Conservation (phyloP, 169 alveolate genomes). For the Plasmodium chabaudi region DNA sequence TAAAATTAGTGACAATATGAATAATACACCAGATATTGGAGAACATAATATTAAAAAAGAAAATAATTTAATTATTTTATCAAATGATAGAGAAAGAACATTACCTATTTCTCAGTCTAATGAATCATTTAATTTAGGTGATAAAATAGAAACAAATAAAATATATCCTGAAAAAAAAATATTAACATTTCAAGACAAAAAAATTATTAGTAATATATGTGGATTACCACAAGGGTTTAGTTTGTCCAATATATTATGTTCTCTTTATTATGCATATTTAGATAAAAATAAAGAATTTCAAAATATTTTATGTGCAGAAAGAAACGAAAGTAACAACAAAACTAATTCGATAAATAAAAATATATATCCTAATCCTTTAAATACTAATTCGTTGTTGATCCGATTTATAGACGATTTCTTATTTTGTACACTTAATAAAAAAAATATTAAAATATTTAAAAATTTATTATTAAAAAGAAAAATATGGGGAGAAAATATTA, state of each 20-base stretch:
- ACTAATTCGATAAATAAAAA: background rate
- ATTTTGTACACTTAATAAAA: conserved; percentile 60
- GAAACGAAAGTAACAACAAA: background rate
- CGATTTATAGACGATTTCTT: conserved; percentile 72
- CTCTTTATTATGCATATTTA: conserved; percentile 68
- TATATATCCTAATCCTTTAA: background rate
- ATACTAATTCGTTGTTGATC: conserved; percentile 33
- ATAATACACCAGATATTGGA: background rate
- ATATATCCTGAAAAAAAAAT: conserved; percentile 21
- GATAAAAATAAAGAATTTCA: conserved; percentile 76
- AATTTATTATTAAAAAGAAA: conserved; percentile 44
- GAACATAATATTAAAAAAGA: background rate
- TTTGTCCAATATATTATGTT: conserved; percentile 64
- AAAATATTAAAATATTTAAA: conserved; percentile 48
- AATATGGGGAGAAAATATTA: conserved; percentile 75
- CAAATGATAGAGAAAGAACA: background rate
- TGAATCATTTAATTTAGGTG: background rate
- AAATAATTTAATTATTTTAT: background rate
- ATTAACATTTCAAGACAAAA: conserved; percentile 57
- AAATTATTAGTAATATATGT: conserved; percentile 53
- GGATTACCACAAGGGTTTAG: conserved; percentile 75
- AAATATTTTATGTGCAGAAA: conserved; percentile 40
- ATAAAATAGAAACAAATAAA: conserved; percentile 9
- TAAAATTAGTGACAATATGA: background rate
- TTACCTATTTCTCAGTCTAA: background rate